These are phyloP conservation scores for Lodderomyces oxycetoniae DNA, from an alignment of 1,139 yeast species.

Conservation along the genomic window DNA sequence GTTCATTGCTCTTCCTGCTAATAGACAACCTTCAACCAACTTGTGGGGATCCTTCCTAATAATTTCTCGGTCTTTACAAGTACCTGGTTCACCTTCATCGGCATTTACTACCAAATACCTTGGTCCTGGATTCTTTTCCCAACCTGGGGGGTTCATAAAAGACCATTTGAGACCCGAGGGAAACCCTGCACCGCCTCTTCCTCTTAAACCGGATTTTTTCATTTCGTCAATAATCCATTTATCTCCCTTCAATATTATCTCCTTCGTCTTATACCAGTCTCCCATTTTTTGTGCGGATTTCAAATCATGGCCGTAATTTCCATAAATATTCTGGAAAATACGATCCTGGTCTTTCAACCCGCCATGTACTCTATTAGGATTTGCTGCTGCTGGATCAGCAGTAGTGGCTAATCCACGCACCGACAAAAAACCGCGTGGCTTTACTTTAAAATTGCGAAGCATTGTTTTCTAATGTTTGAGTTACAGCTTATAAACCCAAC, in stretches of 20 bases:
- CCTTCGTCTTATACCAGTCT: constrained; percentile 89
- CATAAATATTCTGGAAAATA: constrained; percentile 78
- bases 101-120: constrained; percentile 85
- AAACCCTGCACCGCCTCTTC: constrained; percentile 93
- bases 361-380: constrained; percentile 62
- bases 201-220: constrained; percentile 79
- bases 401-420: constrained; percentile 39
- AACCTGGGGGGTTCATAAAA: constrained; percentile 90
- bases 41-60: constrained; percentile 88
- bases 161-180: constrained; percentile 91
- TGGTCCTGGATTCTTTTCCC: constrained; percentile 86
- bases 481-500: too few species aligned
- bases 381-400: constrained; percentile 40
- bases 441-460: constrained; percentile 22
- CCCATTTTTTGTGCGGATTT: constrained; percentile 75
- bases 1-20: constrained; percentile 88
- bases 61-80: constrained; percentile 87
- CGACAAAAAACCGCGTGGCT: constrained; percentile 11
- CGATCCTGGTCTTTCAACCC: constrained; percentile 80
- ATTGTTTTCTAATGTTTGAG: constrained; percentile 12
- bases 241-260: constrained; percentile 75
- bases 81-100: constrained; percentile 93
- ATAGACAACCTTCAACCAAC: constrained; percentile 79
- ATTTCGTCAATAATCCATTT: constrained; percentile 84
- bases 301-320: constrained; percentile 68